These are phyloP conservation scores for Colletotrichum limetticola DNA, from an alignment of 2,329 filamentous ascomycete species.

Conservation along the genomic window DNA sequence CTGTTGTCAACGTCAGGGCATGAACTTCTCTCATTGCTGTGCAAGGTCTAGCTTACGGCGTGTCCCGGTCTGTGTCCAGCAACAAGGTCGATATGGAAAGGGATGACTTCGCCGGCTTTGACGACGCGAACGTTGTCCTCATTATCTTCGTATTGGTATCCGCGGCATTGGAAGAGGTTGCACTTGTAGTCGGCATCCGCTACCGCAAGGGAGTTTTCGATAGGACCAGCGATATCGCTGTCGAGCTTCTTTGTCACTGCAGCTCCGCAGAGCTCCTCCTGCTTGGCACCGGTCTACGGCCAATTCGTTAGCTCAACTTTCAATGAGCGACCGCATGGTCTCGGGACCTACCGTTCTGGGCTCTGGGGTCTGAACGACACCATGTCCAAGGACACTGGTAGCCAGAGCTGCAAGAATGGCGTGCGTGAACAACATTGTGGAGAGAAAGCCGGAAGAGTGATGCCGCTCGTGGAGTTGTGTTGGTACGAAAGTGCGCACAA, in stretches of 20 bases:
- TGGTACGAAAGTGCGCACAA: background rate
- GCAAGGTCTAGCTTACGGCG: constrained; percentile 34
- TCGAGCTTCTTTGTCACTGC: constrained; percentile 37
- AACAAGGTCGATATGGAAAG: constrained; percentile 50
- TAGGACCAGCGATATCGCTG: constrained; percentile 40
- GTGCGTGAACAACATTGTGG: constrained; percentile 21
- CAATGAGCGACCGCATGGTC: no score
- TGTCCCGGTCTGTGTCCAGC: constrained; percentile 49
- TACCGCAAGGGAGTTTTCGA: constrained; percentile 41
- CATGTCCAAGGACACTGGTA: constrained; percentile 26
- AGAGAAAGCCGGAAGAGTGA: background rate
- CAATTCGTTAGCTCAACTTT: background rate
- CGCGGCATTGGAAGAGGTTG: constrained; percentile 43
- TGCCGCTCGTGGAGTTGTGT: background rate
- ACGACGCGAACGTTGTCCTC: constrained; percentile 39
- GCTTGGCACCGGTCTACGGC: constrained; percentile 38
- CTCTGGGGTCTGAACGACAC: constrained; percentile 24
- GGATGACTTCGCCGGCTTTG: constrained; percentile 46
- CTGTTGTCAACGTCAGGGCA: constrained; percentile 29
- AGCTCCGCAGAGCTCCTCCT: constrained; percentile 38
- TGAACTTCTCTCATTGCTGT: constrained; percentile 33
- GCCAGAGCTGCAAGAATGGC: constrained; percentile 17
- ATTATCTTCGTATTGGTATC: constrained; percentile 45
- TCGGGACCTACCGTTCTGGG: constrained; percentile 15
- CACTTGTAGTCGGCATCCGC: constrained; percentile 40